These are phyloP conservation scores for Rhizopogon salebrosus DNA, from an alignment of 768 basidiomycete genomes.

Conservation along the genomic window DNA sequence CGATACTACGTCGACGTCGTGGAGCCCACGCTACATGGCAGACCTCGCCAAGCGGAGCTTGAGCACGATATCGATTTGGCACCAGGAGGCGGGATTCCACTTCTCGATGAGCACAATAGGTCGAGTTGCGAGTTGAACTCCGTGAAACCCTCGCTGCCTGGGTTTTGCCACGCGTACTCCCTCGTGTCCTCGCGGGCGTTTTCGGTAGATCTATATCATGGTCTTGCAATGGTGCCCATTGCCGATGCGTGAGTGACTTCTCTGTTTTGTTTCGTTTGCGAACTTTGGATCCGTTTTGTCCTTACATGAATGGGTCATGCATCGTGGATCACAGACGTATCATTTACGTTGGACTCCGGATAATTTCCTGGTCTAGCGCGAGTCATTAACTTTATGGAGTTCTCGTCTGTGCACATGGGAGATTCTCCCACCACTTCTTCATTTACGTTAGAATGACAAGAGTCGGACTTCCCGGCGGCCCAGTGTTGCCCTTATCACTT, in stretches of 20 bases:
- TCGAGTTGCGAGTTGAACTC: conserved; percentile 1
- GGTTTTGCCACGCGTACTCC: conserved; percentile 35
- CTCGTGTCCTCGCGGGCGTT: conserved; percentile 83
- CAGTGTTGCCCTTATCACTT: not conserved
- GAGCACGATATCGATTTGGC: not conserved
- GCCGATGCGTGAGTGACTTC: conserved; percentile 64
- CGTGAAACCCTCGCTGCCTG: conserved; percentile 18
- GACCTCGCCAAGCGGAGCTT: conserved; percentile 3
- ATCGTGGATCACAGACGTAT: not conserved
- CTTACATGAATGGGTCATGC: not conserved
- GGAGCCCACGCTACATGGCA: conserved; percentile 23
- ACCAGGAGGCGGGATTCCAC: not conserved
- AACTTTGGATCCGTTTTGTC: not conserved
- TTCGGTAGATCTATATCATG: conserved; percentile 76
- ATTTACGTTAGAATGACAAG: not conserved
- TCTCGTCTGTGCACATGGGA: not conserved
- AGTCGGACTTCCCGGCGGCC: not conserved
- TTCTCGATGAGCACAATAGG: not conserved
- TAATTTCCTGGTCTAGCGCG: not conserved
- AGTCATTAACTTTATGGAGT: not conserved
- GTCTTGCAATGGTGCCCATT: conserved; percentile 78
- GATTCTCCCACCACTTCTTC: not conserved
- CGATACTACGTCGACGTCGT: conserved; percentile 25
- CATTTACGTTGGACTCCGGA: not conserved
- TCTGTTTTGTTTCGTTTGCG: not conserved